Percentiles rank a stretch among this genome's conserved stretches.
Evolutionary conservation across 1,284 basidiomycete genomes (phyloP).

Genomic region (Moniliella sp.): DNA sequence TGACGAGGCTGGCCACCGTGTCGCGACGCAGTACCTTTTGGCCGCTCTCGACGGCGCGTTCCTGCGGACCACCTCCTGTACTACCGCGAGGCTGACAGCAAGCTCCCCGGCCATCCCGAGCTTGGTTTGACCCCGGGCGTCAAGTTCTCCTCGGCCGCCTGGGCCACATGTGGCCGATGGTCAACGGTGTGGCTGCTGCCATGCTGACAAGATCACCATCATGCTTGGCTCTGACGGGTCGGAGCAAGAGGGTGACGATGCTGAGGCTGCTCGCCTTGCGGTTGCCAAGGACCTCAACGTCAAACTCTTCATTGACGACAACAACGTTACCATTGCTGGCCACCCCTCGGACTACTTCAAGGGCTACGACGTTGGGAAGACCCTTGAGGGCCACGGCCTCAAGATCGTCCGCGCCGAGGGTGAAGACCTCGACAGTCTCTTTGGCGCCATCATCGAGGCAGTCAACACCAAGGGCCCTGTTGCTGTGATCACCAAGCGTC

Average conservation of each 20-base stretch:
- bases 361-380: conserved; percentile 49
- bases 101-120: conserved; percentile 64
- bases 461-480: conserved; percentile 50
- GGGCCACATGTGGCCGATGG: conserved; percentile 36
- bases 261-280: conserved; percentile 60
- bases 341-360: conserved; percentile 62
- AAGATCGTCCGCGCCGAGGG: conserved; percentile 51
- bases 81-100: conserved; percentile 60
- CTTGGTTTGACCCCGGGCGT: conserved; percentile 61
- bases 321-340: conserved; percentile 9
- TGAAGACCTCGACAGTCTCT: conserved; percentile 55
- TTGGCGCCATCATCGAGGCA: conserved; percentile 44
- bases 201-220: conserved; percentile 55
- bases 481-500: conserved; percentile 52
- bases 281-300: conserved; percentile 58
- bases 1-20: conserved; percentile 50
- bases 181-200: conserved; percentile 61
- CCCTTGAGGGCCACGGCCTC: conserved; percentile 55
- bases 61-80: conserved; percentile 52
- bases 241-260: conserved; percentile 66
- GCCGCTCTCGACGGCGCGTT: conserved; percentile 51
- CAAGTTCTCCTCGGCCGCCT: conserved; percentile 50
- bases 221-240: conserved; percentile 65
- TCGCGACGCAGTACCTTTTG: conserved; percentile 62
- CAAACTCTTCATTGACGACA: conserved; percentile 56